Conservation (phyloP, 129 eudicot species). For the Helianthus tuberosus region DNA sequence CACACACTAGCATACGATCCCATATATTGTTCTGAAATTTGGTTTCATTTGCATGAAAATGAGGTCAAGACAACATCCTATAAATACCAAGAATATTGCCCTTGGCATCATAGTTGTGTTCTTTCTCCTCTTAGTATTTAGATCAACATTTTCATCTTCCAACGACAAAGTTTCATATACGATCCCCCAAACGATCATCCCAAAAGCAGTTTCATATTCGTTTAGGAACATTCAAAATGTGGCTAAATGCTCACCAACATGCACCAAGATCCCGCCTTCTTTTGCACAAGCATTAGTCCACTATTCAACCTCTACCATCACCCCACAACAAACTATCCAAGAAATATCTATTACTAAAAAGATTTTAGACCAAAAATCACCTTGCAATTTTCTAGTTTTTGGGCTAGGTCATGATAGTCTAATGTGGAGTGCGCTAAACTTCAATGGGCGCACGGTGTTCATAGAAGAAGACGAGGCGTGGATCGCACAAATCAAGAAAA, state of each 20-base stretch:
- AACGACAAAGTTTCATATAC: constrained; percentile 32
- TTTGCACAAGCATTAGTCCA: constrained; percentile 75
- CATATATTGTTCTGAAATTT: constrained; percentile 2
- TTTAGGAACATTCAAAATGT: constrained; percentile 19
- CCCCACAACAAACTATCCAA: constrained; percentile 90
- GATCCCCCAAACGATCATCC: constrained; percentile 27
- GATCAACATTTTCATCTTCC: constrained; percentile 61
- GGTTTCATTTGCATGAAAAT: constrained; percentile 31
- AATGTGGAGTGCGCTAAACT: constrained; percentile 89
- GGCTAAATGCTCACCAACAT: constrained; percentile 51
- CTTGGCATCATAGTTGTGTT: constrained; percentile 47
- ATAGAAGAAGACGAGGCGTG: constrained; percentile 88
- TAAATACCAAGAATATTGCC: constrained; percentile 58
- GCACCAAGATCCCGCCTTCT: constrained; percentile 81
- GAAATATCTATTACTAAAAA: constrained; percentile 71
- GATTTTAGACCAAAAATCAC: constrained; percentile 70
- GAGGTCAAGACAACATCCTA: constrained; percentile 68
- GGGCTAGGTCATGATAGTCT: constrained; percentile 96
- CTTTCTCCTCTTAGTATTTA: constrained; percentile 59
- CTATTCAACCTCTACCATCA: constrained; percentile 90
- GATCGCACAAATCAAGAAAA: constrained; percentile 74
- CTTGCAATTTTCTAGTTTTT: constrained; percentile 85
- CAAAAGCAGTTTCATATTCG: constrained; percentile 34
- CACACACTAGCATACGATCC: constrained; percentile 24
- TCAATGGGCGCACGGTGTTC: constrained; percentile 76